Base-by-base conservation (phyloP, 164 flowering plant genomes). In the Kalanchoe fedtschenkoi region DNA sequence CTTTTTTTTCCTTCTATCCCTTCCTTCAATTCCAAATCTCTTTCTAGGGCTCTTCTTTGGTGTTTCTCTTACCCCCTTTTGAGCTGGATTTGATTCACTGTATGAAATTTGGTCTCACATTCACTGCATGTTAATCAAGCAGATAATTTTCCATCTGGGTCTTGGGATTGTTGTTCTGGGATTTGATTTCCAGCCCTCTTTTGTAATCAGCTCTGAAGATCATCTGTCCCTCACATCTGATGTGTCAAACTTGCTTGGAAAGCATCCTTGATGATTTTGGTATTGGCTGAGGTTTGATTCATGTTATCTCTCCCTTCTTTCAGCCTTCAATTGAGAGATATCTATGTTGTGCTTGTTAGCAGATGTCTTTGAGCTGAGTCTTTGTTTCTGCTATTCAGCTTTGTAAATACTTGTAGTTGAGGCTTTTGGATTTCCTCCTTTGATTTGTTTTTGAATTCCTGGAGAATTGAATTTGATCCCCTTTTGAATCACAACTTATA, bases 231-330 rank as follows among this genome's bases (percentile, higher is more conserved):
- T 47, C 24, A 47, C 56, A 22, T 38, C 34, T 51, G 46, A 72
- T 77, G 78, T 68, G 70, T 8, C 47, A 74, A 42, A 65, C 58
- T 65, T 37, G 72, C 35, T 10, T 47, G 14, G 64, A 68, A 47
- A 67, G 72, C 70, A 64, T 67, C 69, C 62, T 75, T 24, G 70
- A 73, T 57, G 72, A 74, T 34, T 79, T 74, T 10, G 76, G 81
- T 44, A 70, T 75, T 28, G 79, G 77, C 62, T 72, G 65, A 59
- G 21, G 21, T 17, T 67, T 35, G 11, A 59, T 5, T 19, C 13
- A n/a, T 10, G n/a, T n/a, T n/a, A n/a, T n/a, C 32, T 51, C 17
- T 2, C 9, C 32, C 32, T n/a, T 3, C 32, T 24, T 51, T 51
- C 32, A 24, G 32, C 56, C 56, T 51, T 51, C 56, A 51, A 17